Conservation (phyloP, 306 rosid species). For the Prinsepia uniflora region DNA sequence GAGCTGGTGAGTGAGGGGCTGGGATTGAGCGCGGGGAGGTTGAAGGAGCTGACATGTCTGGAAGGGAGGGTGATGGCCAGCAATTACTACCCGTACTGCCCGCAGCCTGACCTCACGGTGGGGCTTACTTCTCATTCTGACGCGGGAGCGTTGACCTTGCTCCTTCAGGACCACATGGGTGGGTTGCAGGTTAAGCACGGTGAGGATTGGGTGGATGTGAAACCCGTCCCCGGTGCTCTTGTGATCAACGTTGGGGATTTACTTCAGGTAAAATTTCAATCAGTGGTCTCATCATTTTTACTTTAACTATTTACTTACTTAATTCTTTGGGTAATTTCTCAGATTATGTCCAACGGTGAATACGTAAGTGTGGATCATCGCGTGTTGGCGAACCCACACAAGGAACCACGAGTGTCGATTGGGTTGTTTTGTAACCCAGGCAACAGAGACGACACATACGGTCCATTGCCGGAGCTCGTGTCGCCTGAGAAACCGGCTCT, state of each 20-base stretch:
- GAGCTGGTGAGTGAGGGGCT: conserved; percentile 40
- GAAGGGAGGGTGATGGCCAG: conserved; percentile 37
- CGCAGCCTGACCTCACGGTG: no score
- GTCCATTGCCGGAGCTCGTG: conserved; percentile 74
- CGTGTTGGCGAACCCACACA: conserved; percentile 51
- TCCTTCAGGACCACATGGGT: no score
- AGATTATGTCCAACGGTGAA: conserved; percentile 60
- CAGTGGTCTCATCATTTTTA: background rate
- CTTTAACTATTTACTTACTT: background rate
- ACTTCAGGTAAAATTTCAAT: conserved; percentile 48
- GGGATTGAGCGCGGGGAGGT: conserved; percentile 32
- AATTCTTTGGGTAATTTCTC: background rate
- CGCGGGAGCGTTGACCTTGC: no score
- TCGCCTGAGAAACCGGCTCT: conserved; percentile 44
- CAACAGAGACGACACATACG: conserved; percentile 40
- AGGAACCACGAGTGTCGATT: conserved; percentile 47
- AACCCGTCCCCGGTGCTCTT: conserved; percentile 66
- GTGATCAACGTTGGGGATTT: conserved; percentile 79
- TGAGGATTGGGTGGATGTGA: no score
- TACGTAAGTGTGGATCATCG: conserved; percentile 74
- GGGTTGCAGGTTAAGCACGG: no score
- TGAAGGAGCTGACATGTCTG: conserved; percentile 29
- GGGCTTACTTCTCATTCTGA: no score
- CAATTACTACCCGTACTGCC: no score
- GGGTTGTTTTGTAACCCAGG: conserved; percentile 59